Base-by-base conservation (phyloP, 2,329 filamentous ascomycete genomes). In the Huntiella omanensis region DNA sequence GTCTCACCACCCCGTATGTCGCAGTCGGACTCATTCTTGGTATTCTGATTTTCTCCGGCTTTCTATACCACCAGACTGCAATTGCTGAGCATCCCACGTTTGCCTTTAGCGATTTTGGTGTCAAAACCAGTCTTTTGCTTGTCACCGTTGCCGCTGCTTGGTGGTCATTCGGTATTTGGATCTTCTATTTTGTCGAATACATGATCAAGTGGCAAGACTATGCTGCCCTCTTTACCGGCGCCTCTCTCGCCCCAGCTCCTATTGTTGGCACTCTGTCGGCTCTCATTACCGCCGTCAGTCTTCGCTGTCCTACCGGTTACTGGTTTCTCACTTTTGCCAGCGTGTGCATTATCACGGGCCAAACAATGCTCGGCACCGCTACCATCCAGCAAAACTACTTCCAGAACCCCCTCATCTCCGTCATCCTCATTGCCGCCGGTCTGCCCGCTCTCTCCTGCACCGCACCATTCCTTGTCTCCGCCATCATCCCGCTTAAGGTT, bases 361-460 rank as follows among this genome's bases (percentile, higher is more conserved):
- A 63, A 6, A 63, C 68, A 13, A 39, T 48, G 28, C 42, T 48
- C n/a, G 41, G 33, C n/a, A 44, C 46, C 17, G 46, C 42, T 11
- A 32, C 41, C 16, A 44, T 48, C 36, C 35, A 36, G 16, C 73
- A 79, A 55, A 67, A 61, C 0, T 82, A 81, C 58, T 83, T 77
- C 77, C 63, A 62, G 16, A 70, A 78, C 51, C 64, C 69, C 0
- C 81, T 83, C 54, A 64, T 77, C 7, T 64, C 65, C 4, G 62
- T 73, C 3, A 16, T 79, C 3, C 54, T 80, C 40, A 73, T 72
- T 59, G 69, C 73, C 0, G 75, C 69, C 53, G 74, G 75, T 2
- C 75, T 80, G 68, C 75, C 81, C 55, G 77, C 79, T 65, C 71
- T 65, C 2, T 77, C 77, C 53, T 76, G 77, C 0, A 70, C 75